These are phyloP conservation scores for Paramecium primaurelia DNA, from an alignment of 73 alveolate species.

Conservation along the genomic window DNA sequence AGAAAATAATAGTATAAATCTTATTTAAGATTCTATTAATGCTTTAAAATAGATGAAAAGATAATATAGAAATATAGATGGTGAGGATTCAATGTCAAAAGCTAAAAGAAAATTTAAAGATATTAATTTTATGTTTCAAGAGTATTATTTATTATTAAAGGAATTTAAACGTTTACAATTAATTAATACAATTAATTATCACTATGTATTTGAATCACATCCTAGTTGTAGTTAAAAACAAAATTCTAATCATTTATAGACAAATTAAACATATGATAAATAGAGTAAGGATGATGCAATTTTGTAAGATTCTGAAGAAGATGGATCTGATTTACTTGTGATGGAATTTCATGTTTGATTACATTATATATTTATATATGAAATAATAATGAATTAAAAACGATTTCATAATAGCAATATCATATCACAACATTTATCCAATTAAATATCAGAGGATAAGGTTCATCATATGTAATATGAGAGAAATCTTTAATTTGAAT, in stretches of 20 bases:
- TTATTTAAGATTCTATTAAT: background rate
- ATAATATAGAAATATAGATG: constrained; percentile 27
- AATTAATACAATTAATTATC: background rate
- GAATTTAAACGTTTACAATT: background rate
- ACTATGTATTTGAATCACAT: background rate
- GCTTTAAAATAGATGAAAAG: background rate
- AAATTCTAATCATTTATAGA: background rate
- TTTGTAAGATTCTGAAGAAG: background rate
- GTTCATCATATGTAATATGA: background rate
- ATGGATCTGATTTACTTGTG: background rate
- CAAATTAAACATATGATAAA: background rate
- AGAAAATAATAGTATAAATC: background rate
- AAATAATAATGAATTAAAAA: background rate
- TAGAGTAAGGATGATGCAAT: background rate
- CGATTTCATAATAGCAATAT: background rate
- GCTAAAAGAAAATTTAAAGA: constrained; percentile 24
- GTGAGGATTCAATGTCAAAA: background rate
- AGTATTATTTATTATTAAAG: background rate
- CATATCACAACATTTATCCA: background rate
- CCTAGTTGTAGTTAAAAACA: background rate
- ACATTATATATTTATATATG: background rate
- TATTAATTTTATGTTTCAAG: background rate
- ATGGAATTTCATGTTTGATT: background rate
- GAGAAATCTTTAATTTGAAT: background rate
- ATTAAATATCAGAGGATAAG: background rate